These are phyloP conservation scores for Ophiocordyceps unilateralis DNA, from an alignment of 2,329 filamentous ascomycete species.

Conservation along the genomic window DNA sequence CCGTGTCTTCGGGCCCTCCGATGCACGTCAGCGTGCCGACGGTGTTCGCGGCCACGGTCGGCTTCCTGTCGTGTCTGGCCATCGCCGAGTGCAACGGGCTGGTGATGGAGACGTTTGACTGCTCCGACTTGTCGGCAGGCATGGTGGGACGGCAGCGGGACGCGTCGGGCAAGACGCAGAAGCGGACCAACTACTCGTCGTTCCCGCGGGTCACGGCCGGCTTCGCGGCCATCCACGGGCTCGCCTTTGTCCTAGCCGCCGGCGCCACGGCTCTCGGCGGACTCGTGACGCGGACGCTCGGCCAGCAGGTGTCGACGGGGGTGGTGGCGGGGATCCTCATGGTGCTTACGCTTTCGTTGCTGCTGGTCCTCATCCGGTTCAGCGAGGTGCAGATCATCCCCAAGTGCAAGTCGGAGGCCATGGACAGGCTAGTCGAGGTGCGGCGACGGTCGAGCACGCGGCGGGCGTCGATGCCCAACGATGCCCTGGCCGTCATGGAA, in stretches of 20 bases:
- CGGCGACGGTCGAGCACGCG: conserved; percentile 30
- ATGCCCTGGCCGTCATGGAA: conserved; percentile 22
- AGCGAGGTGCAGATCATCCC: conserved; percentile 53
- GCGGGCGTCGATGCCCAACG: conserved; percentile 22
- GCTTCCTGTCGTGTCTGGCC: conserved; percentile 55
- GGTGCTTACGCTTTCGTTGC: conserved; percentile 43
- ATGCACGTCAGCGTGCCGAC: conserved; percentile 46
- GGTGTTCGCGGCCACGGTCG: conserved; percentile 46
- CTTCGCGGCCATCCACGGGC: conserved; percentile 50
- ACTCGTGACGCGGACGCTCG: conserved; percentile 45
- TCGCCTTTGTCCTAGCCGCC: conserved; percentile 54
- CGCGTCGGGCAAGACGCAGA: conserved; percentile 18
- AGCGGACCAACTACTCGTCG: conserved; percentile 53
- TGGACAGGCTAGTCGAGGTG: conserved; percentile 32
- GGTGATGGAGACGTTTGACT: conserved; percentile 69
- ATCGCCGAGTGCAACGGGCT: conserved; percentile 61
- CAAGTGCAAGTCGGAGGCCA: conserved; percentile 34
- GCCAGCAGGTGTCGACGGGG: conserved; percentile 50
- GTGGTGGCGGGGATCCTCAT: conserved; percentile 52
- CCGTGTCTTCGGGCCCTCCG: conserved; percentile 45
- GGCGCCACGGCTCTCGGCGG: conserved; percentile 52
- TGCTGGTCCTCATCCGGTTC: conserved; percentile 45
- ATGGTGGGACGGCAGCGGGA: conserved; percentile 41
- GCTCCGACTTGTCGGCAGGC: conserved; percentile 59
- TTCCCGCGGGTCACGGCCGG: conserved; percentile 59